Conservation (phyloP, 2,329 filamentous ascomycete species). For the Pestalotiopsis sp. region DNA sequence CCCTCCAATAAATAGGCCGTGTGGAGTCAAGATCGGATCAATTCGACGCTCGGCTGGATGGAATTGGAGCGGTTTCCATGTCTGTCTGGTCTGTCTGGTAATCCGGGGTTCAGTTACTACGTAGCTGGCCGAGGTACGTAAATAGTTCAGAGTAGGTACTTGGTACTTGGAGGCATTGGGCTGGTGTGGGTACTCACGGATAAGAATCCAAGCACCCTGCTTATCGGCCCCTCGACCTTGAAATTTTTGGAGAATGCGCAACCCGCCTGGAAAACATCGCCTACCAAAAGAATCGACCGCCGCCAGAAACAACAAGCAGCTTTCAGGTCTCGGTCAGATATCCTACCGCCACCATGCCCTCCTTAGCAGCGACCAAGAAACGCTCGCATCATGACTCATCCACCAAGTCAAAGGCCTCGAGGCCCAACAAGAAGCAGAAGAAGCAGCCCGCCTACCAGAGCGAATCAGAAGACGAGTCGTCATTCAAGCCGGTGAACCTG, state of each 20-base stretch:
- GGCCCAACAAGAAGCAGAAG: slow-evolving; percentile 52
- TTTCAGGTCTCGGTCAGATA: not conserved
- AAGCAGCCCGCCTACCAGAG: slow-evolving; percentile 52
- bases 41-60: not conserved
- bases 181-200: not conserved
- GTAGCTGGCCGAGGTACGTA: not conserved
- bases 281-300: not conserved
- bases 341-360: slow-evolving; percentile 20
- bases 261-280: not conserved
- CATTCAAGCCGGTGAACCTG: slow-evolving; percentile 53
- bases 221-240: slow-evolving; percentile 8
- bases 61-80: not conserved
- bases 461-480: slow-evolving; percentile 45
- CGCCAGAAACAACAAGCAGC: not conserved
- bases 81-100: not conserved
- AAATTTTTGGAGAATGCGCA: slow-evolving; percentile 7
- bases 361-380: slow-evolving; percentile 26
- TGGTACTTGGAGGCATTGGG: too few relatives aligned
- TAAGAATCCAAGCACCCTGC: not conserved
- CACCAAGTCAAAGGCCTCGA: slow-evolving; percentile 26
- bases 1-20: too few relatives aligned
- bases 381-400: slow-evolving; percentile 24
- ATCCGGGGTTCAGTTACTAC: not conserved
- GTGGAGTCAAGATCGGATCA: not conserved
- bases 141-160: not conserved